These are phyloP conservation scores for Hymenotorrendiella dingleyae DNA, from an alignment of 2,329 filamentous ascomycete species.

Conservation along the genomic window DNA sequence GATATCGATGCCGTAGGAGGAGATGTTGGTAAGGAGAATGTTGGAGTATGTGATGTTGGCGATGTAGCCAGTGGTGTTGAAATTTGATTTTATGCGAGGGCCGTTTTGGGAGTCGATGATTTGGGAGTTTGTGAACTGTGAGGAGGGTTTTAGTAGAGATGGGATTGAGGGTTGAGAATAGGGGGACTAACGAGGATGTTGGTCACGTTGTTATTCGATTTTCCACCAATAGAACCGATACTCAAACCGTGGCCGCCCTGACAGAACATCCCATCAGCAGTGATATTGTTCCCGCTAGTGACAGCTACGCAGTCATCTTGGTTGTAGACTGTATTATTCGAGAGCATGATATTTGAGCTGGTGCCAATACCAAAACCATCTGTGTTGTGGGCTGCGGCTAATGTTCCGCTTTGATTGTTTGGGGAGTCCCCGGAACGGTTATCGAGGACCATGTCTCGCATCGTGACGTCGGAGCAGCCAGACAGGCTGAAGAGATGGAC, in stretches of 20 bases:
- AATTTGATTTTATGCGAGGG: constrained; percentile 36
- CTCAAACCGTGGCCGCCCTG: constrained; percentile 28
- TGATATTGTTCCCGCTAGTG: constrained; percentile 30
- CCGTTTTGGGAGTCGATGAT: constrained; percentile 31
- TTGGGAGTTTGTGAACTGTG: constrained; percentile 26
- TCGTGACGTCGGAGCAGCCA: constrained; percentile 35
- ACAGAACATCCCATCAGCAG: constrained; percentile 26
- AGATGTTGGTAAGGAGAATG: constrained; percentile 39
- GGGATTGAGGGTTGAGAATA: neutral
- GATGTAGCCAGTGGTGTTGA: constrained; percentile 34
- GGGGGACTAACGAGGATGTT: constrained; percentile 26
- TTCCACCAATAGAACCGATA: constrained; percentile 32
- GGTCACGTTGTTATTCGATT: constrained; percentile 31
- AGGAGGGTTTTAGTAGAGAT: neutral
- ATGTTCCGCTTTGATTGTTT: constrained; percentile 24
- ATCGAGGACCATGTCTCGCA: constrained; percentile 49
- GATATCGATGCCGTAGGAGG: constrained; percentile 45
- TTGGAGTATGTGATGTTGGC: constrained; percentile 40
- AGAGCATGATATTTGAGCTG: constrained; percentile 38
- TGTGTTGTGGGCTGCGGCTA: constrained; percentile 40
- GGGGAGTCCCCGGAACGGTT: constrained; percentile 46
- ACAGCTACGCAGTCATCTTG: constrained; percentile 31
- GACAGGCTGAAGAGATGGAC: constrained; percentile 46
- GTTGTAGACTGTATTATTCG: constrained; percentile 21
- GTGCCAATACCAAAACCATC: constrained; percentile 46